These are phyloP conservation scores for Circinella minor DNA, from an alignment of 371 early-diverging fungal species.

Conservation along the genomic window DNA sequence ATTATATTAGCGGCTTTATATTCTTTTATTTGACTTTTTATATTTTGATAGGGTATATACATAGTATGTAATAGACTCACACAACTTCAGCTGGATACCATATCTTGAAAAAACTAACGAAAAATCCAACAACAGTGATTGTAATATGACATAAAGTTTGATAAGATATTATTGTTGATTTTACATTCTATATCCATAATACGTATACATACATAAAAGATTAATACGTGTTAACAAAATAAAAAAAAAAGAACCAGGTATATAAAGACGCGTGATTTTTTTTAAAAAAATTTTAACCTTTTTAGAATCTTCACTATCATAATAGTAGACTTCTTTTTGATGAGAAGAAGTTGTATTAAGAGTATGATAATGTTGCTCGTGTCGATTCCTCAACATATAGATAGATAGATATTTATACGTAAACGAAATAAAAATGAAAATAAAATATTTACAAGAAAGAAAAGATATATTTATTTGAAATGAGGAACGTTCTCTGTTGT, in stretches of 20 bases:
- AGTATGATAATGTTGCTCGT: neutral
- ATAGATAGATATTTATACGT: neutral
- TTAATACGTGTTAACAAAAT: too few relatives aligned
- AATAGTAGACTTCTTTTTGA: too few relatives aligned
- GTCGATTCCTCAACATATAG: neutral
- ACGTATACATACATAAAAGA: too few relatives aligned
- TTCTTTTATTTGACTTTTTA: too few relatives aligned
- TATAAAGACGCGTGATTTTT: too few relatives aligned
- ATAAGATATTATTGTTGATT: neutral
- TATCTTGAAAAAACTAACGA: slow-evolving; percentile 49
- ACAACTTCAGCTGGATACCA: slow-evolving; percentile 70
- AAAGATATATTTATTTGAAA: neutral
- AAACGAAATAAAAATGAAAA: neutral
- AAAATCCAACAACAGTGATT: slow-evolving; percentile 5
- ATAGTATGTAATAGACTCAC: slow-evolving; percentile 28
- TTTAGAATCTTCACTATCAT: too few relatives aligned
- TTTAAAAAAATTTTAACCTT: too few relatives aligned
- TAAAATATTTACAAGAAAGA: neutral
- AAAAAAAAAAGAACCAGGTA: too few relatives aligned
- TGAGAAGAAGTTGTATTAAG: too few relatives aligned
- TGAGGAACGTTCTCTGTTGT: too few relatives aligned
- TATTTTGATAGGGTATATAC: too few relatives aligned
- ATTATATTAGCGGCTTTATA: neutral
- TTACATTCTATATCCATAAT: neutral
- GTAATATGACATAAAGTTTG: neutral